Evolutionary conservation across 345 rosid genomes (phyloP).

Genomic region (Sisymbrium irio): DNA sequence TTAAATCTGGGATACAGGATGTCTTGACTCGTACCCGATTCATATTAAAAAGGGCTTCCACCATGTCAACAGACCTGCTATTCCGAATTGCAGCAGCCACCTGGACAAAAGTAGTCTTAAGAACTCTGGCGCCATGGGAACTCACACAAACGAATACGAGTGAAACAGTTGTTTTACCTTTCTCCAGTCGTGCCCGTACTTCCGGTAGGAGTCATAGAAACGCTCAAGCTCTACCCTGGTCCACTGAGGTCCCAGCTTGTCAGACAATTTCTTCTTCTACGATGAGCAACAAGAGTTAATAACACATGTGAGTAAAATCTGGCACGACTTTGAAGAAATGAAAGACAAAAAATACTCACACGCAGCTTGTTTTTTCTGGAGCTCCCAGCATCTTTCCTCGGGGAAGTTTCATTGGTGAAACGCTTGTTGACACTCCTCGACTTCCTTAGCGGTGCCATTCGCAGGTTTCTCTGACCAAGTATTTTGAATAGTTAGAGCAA

Average conservation of each 20-base stretch:
- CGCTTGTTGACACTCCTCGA: conserved; percentile 76
- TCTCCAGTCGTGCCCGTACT: conserved; percentile 87
- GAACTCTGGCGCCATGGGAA: not conserved
- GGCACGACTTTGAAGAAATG: conserved; percentile 3
- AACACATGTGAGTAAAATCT: conserved; percentile 15
- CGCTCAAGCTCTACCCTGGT: conserved; percentile 74
- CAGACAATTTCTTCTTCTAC: conserved; percentile 74
- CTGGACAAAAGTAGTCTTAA: conserved; percentile 36
- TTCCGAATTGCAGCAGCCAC: conserved; percentile 59
- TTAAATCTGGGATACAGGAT: not conserved
- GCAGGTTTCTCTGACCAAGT: conserved; percentile 29
- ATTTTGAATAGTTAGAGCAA: conserved; percentile 3
- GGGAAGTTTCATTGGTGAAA: conserved; percentile 61
- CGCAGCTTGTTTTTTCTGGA: conserved; percentile 57
- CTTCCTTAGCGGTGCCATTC: conserved; percentile 80
- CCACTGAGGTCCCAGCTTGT: conserved; percentile 94
- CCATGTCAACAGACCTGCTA: conserved; percentile 79
- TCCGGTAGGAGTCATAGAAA: conserved; percentile 84
- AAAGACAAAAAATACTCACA: conserved; percentile 43
- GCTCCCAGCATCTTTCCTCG: conserved; percentile 53
- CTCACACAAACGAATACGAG: not conserved
- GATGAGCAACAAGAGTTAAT: conserved; percentile 19
- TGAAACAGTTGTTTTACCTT: conserved; percentile 44
- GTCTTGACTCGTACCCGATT: conserved; percentile 50
- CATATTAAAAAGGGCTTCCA: conserved; percentile 85